These are phyloP conservation scores for Jamesozyma spencerorum DNA, from an alignment of 805 yeast genomes.

Conservation along the genomic window DNA sequence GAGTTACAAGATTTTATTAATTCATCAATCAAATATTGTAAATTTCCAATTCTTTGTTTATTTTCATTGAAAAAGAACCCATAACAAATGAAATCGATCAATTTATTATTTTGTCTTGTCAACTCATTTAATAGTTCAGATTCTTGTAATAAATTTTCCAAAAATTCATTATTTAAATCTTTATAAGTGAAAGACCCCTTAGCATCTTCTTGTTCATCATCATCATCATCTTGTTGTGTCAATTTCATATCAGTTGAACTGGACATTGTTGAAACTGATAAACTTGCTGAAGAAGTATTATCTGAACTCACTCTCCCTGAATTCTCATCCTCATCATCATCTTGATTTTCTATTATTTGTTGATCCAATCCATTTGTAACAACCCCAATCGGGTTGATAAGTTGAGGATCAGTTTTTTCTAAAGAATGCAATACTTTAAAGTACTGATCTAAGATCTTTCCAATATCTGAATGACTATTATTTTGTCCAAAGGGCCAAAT, in stretches of 20 bases:
- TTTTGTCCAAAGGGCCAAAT: slow-evolving; percentile 39
- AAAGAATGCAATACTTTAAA: slow-evolving; percentile 25
- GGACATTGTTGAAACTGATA: background rate
- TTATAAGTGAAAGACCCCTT: background rate
- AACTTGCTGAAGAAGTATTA: background rate
- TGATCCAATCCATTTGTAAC: no score
- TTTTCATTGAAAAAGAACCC: slow-evolving; percentile 26
- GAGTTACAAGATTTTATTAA: slow-evolving; percentile 13
- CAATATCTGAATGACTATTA: slow-evolving; percentile 28
- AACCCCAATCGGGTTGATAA: no score
- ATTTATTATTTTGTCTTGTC: slow-evolving; percentile 31
- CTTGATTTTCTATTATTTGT: background rate
- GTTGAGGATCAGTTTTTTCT: slow-evolving; percentile 8
- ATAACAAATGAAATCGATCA: slow-evolving; percentile 41
- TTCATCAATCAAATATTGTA: slow-evolving; percentile 20
- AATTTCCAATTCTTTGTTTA: slow-evolving; percentile 13
- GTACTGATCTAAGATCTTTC: slow-evolving; percentile 35
- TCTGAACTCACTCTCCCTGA: background rate
- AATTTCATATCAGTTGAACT: background rate
- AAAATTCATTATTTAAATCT: slow-evolving; percentile 25
- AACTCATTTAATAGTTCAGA: slow-evolving; percentile 33
- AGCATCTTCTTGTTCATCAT: background rate
- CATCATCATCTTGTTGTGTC: background rate
- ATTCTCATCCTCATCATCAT: background rate
- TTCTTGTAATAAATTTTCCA: slow-evolving; percentile 33